Base-by-base conservation (phyloP, 768 basidiomycete species). In the Saitozyma podzolica region DNA sequence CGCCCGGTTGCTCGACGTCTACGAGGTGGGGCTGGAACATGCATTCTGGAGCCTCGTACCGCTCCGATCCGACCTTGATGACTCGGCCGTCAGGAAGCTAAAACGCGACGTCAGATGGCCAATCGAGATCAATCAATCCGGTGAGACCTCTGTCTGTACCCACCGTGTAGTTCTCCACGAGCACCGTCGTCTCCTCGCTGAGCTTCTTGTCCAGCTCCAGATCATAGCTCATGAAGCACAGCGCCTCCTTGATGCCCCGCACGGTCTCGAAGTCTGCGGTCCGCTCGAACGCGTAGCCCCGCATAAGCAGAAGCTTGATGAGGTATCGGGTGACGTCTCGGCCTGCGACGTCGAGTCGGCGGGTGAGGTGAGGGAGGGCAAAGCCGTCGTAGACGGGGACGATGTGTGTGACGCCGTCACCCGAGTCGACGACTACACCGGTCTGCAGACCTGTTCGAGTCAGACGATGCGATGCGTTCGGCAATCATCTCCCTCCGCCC, bases 261-360 rank as follows among this genome's bases (percentile, higher is more conserved):
- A 99, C 96, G 2, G 96, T 99, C 83, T 99, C 96, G 73, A 99
- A 99, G 82, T 99, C 96, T 37, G 96, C 96, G 3, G 96, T 99
- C 47, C 96, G 87, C 82, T 99, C 98, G 85, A 99, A 98, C 0
- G 96, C 96, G 80, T 99, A 98, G n/a, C 96, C 96, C n/a, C 95
- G 88, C 94, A 97, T 97, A 70, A 98, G 86, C 41, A 99, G 84
- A n/a, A 99, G 85, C 82, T 98, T 99, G 86, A 99, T 99, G 80
- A 99, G 83, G 81, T 99, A 99, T 72, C 93, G 87, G 51, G 96
- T 99, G 52, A 99, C 96, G 78, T 99, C 96, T 67, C 96, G 87
- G 17, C 96, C 96, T 58, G 96, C 96, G 70, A 99, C 97, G 76
- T 99, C 96, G 63, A 99, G 84, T 65, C 96, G 88, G 45, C 89